These are phyloP conservation scores for Bacidia gigantensis DNA, from an alignment of 495 filamentous ascomycete genomes.

Conservation along the genomic window DNA sequence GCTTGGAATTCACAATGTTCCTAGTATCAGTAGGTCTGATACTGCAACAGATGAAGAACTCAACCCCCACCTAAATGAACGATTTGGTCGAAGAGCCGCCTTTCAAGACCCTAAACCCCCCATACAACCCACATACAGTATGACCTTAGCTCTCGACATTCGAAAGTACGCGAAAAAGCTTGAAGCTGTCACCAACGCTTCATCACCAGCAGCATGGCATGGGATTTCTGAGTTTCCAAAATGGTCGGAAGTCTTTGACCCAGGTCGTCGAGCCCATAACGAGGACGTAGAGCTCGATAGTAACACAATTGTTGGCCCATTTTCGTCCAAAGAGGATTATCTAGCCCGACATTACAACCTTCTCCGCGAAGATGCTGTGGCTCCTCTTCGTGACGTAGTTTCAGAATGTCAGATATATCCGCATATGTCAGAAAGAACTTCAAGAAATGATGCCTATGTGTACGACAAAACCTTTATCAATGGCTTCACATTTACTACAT, in stretches of 20 bases:
- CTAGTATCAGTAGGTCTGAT: too few species aligned
- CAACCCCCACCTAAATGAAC: constrained; percentile 9
- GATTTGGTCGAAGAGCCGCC: constrained; percentile 9
- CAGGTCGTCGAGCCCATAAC: constrained; percentile 11
- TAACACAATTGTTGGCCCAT: constrained; percentile 32
- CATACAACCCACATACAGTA: background rate
- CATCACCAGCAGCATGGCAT: background rate
- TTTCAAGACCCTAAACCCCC: background rate
- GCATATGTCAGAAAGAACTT: constrained; percentile 31
- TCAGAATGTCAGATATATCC: constrained; percentile 31
- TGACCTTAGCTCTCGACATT: constrained; percentile 17
- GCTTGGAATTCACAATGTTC: too few species aligned
- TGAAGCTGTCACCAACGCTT: background rate
- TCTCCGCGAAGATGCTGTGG: constrained; percentile 48
- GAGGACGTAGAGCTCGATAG: constrained; percentile 22
- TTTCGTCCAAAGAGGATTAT: constrained; percentile 38
- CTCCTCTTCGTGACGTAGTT: constrained; percentile 46
- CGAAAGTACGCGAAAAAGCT: constrained; percentile 24
- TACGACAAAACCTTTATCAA: constrained; percentile 69
- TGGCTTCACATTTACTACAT: constrained; percentile 44
- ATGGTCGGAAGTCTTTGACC: constrained; percentile 26
- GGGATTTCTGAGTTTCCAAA: background rate
- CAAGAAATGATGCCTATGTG: constrained; percentile 40
- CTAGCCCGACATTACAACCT: constrained; percentile 51
- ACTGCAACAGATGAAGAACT: constrained; percentile 4